phyloP scores from a whole-genome alignment of 305 asterid species.

The Vinca major region DNA sequence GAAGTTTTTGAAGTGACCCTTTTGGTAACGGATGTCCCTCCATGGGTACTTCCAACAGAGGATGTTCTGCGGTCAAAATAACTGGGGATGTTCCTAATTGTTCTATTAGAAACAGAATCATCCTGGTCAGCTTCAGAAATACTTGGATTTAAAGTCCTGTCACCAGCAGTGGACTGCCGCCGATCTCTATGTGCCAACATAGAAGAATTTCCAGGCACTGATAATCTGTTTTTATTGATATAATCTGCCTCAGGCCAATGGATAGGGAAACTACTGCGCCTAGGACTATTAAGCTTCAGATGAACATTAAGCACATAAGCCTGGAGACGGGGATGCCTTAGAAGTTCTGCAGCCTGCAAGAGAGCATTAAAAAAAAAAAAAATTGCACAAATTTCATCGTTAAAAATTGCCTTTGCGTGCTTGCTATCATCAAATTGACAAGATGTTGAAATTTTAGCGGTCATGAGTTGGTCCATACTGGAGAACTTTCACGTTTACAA shows the following conservation, averaged over 20 bases:
- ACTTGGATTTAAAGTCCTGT: slow-evolving; percentile 86
- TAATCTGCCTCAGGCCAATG: slow-evolving; percentile 39
- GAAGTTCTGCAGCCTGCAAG: slow-evolving; percentile 89
- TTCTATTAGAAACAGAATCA: slow-evolving; percentile 37
- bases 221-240: slow-evolving; percentile 46
- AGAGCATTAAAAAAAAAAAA: neutral
- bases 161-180: slow-evolving; percentile 49
- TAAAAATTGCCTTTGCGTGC: neutral
- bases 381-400: slow-evolving; percentile 4
- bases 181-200: slow-evolving; percentile 32
- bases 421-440: neutral
- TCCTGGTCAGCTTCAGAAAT: slow-evolving; percentile 67
- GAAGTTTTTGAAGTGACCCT: slow-evolving; percentile 50
- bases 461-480: neutral
- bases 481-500: neutral
- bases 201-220: slow-evolving; percentile 42
- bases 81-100: slow-evolving; percentile 25
- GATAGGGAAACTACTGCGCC: slow-evolving; percentile 55
- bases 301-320: slow-evolving; percentile 68
- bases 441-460: neutral
- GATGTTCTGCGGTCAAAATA: slow-evolving; percentile 26
- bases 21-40: slow-evolving; percentile 42
- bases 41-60: slow-evolving; percentile 47
- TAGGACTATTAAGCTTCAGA: slow-evolving; percentile 70
- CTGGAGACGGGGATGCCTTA: slow-evolving; percentile 74